Evolutionary conservation across 306 rosid species (phyloP), one percentile per base, ranked within the genome.

Genomic region (Pueraria montana): DNA sequence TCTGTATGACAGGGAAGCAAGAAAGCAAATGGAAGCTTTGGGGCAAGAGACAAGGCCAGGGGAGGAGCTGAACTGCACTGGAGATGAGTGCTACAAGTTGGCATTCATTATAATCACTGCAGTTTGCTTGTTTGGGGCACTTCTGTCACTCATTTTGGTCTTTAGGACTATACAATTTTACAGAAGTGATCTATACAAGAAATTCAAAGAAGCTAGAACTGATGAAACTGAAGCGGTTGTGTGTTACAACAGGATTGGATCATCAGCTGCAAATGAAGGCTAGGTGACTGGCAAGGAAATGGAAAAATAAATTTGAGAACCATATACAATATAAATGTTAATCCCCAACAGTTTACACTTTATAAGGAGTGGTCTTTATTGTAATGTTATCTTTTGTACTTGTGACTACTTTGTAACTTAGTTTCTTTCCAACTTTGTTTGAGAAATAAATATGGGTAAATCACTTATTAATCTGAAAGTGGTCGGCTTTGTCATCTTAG

Each of bases 21-120:
- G 2, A 68, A 86, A 18, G 69, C 88, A 86, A 26, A 72, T 84
- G 87, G 77, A 14, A n/a, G 79, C 14, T 6, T 13, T 79, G 12
- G 88, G 88, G 2, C 24, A 74, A 62, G 12, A 7, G 50, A 86
- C 84, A 49, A 81, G 73, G 45, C 8, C 7, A 2, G 88, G 88
- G n/a, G 88, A 83, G 13, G 89, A 84, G 34, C 64, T 88, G 83
- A 88, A 78, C 45, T 88, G 91, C 70, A 30, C 27, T 45, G 91
- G 89, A 3, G 55, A 36, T 79, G 83, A 81, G 46, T 89, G 89
- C 34, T 87, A 87, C 7, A 80, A 53, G 34, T 7, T 81, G 64
- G 84, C 93, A 10, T 87, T 90, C 56, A 24, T 87, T 21, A 78
- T 87, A 20, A 90, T 90, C 0, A 84, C 91, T 13, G 82, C 11